A percentile compares a stretch with the other conserved stretches of the same genome.
phyloP scores from a whole-genome alignment of 2,329 filamentous ascomycete species.

The Fusarium sp. region DNA sequence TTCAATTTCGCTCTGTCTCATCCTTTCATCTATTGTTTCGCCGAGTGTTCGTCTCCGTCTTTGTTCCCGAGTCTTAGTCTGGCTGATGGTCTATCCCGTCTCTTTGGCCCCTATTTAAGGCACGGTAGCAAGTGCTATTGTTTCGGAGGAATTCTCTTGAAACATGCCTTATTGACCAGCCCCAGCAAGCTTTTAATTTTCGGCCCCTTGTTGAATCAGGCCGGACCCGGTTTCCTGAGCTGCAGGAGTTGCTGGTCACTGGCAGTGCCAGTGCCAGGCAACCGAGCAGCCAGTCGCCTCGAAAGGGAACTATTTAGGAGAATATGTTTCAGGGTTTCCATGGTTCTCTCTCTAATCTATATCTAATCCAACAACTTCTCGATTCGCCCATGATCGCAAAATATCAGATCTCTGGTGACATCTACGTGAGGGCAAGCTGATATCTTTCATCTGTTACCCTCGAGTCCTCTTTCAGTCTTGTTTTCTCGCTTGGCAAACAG shows the following conservation, averaged over 20 bases:
- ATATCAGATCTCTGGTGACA: neutral
- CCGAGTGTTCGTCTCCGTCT: neutral
- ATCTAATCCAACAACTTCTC: neutral
- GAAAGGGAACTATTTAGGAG: neutral
- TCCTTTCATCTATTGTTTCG: neutral
- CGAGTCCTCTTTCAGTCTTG: neutral
- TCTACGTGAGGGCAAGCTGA: neutral
- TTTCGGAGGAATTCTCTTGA: neutral
- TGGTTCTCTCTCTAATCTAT: neutral
- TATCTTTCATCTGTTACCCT: neutral
- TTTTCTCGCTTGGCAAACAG: slow-evolving; percentile 27
- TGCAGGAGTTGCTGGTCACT: neutral
- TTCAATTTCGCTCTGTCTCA: neutral
- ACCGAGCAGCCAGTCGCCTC: neutral
- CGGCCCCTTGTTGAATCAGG: neutral
- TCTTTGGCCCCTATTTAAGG: neutral
- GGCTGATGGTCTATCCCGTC: neutral
- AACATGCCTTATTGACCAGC: neutral
- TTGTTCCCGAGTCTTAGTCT: neutral
- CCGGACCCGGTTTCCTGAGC: neutral
- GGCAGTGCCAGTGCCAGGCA: slow-evolving; percentile 21
- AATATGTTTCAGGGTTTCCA: neutral
- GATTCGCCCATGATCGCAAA: neutral
- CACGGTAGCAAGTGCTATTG: neutral
- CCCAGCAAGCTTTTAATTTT: neutral